Evolutionary conservation across 306 rosid species (phyloP).

Genomic region (Quercus dentata): DNA sequence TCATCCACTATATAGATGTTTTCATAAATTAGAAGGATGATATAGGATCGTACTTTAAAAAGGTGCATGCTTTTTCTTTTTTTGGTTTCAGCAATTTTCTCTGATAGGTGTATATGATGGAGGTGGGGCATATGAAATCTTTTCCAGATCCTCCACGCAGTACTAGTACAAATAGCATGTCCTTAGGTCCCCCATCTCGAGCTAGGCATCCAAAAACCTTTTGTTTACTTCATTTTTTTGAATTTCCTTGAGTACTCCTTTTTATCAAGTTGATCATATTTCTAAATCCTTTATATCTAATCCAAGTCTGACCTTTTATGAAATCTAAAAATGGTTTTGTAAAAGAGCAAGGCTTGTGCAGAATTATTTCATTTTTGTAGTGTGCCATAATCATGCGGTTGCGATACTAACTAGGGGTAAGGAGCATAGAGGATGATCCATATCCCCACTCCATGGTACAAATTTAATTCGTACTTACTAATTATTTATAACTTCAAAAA

Average conservation of each 20-base stretch:
- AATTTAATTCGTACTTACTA: neutral
- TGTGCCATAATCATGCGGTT: too few relatives aligned
- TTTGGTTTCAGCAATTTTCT: neutral
- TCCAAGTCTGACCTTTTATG: too few relatives aligned
- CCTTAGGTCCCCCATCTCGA: slow-evolving; percentile 22
- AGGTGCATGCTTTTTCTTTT: slow-evolving; percentile 20
- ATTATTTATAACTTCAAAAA: neutral
- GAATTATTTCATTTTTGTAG: too few relatives aligned
- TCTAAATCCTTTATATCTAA: too few relatives aligned
- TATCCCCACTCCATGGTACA: too few relatives aligned
- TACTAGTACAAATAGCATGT: neutral
- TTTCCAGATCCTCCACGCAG: neutral
- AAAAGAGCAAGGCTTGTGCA: too few relatives aligned
- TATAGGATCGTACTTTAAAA: slow-evolving; percentile 26
- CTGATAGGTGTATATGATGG: neutral
- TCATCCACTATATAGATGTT: neutral
- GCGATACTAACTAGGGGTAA: too few relatives aligned
- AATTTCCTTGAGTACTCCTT: neutral
- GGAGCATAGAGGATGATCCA: too few relatives aligned
- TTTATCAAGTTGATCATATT: neutral
- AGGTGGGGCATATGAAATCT: neutral
- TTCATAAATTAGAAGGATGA: slow-evolving; percentile 21
- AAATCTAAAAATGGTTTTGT: too few relatives aligned
- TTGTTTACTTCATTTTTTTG: neutral
- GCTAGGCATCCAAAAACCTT: neutral